Conservation (phyloP, 1,284 basidiomycete species). For the Ceratobasidium sp. region DNA sequence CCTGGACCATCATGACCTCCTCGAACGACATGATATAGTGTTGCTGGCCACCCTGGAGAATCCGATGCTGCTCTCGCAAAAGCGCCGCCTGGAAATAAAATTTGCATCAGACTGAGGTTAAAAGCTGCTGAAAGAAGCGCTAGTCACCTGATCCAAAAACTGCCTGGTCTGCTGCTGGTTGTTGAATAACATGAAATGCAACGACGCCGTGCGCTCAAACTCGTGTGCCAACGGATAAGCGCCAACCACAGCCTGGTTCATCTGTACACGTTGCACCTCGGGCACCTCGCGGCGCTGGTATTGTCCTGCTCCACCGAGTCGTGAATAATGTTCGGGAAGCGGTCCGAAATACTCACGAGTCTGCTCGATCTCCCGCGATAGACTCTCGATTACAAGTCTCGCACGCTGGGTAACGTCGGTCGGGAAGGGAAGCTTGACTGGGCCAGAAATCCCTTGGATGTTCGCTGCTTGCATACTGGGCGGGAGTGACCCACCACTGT, state of each 20-base stretch:
- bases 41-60: constrained; percentile 36
- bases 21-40: constrained; percentile 39
- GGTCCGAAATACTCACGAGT: constrained; percentile 24
- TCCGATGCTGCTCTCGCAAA: constrained; percentile 43
- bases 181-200: constrained; percentile 35
- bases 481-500: constrained; percentile 14
- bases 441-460: constrained; percentile 2
- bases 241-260: constrained; percentile 28
- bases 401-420: constrained; percentile 28
- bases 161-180: constrained; percentile 30
- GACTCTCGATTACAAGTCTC: constrained; percentile 23
- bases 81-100: constrained; percentile 35
- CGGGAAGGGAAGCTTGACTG: constrained; percentile 31
- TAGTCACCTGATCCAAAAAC: constrained; percentile 37
- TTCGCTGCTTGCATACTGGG: constrained; percentile 23
- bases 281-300: constrained; percentile 29
- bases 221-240: constrained; percentile 32
- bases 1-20: constrained; percentile 18
- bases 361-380: constrained; percentile 41
- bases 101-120: constrained; percentile 25
- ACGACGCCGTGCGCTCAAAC: constrained; percentile 41
- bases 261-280: constrained; percentile 37
- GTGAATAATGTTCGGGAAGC: background rate
- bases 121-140: constrained; percentile 5
- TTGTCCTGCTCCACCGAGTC: constrained; percentile 14